Percentiles rank a stretch among this genome's conserved stretches.
Conservation (phyloP, 495 filamentous ascomycete species). For the Neurospora sp. region DNA sequence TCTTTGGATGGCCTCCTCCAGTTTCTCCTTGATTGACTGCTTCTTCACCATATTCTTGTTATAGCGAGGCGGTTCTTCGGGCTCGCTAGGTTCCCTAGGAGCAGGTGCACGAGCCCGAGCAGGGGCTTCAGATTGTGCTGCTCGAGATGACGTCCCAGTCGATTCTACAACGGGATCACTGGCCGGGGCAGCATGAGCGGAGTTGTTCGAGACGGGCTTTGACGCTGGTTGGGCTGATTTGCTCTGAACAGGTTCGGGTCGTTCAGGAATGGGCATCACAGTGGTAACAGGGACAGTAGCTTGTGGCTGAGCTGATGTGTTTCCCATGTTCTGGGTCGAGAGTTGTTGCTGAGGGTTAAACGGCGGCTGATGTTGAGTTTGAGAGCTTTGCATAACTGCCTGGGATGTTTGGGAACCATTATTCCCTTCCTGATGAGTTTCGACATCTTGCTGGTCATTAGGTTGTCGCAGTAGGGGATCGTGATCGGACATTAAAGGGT, state of each 20-base stretch:
- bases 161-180: slow-evolving; percentile 14
- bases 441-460: neutral
- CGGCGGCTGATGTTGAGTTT: neutral
- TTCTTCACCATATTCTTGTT: slow-evolving; percentile 47
- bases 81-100: slow-evolving; percentile 15
- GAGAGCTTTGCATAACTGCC: neutral
- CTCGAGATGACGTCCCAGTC: slow-evolving; percentile 5
- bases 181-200: slow-evolving; percentile 3
- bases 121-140: slow-evolving; percentile 15
- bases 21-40: slow-evolving; percentile 49
- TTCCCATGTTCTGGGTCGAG: neutral
- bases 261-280: slow-evolving; percentile 6
- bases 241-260: slow-evolving; percentile 1
- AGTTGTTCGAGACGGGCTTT: slow-evolving; percentile 7
- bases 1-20: slow-evolving; percentile 55
- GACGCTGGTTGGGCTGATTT: slow-evolving; percentile 6
- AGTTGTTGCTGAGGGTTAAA: neutral
- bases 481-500: slow-evolving; percentile 3
- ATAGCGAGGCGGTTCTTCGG: slow-evolving; percentile 14
- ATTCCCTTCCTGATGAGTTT: neutral
- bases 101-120: slow-evolving; percentile 17
- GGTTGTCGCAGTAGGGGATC: slow-evolving; percentile 1
- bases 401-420: neutral
- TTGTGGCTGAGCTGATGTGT: neutral
- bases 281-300: neutral